Percentiles rank a stretch among this genome's conserved stretches.
phyloP scores from a whole-genome alignment of 23 red algal genomes.

The Gracilaria gracilis region DNA sequence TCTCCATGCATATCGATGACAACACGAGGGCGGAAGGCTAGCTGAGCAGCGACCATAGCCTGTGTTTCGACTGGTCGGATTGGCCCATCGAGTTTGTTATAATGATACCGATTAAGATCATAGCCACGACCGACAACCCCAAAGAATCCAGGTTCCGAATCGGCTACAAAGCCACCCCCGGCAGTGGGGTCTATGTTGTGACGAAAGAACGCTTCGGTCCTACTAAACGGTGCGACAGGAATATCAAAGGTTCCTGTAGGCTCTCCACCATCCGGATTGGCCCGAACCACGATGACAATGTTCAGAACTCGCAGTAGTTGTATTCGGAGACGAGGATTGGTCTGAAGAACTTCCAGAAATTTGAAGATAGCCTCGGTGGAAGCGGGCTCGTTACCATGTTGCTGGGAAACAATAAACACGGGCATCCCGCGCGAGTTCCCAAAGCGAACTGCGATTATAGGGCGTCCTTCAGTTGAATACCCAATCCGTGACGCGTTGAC shows the following conservation, averaged over 20 bases:
- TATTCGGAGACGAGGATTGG: not conserved
- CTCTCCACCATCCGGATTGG: slow-evolving; percentile 14
- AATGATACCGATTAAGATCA: slow-evolving; percentile 22
- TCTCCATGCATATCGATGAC: slow-evolving; percentile 16
- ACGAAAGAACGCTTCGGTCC: not conserved
- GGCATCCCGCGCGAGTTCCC: not conserved
- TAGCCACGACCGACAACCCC: slow-evolving; percentile 15
- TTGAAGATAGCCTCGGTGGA: slow-evolving; percentile 16
- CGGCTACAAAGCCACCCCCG: slow-evolving; percentile 5
- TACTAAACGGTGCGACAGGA: not conserved
- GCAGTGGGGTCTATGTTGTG: slow-evolving; percentile 13
- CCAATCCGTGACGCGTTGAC: slow-evolving; percentile 2
- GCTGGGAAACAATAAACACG: not conserved
- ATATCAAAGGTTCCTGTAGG: not conserved
- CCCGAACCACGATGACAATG: not conserved
- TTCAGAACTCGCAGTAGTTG: not conserved
- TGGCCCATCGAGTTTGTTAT: not conserved
- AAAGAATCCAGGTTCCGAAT: slow-evolving; percentile 14
- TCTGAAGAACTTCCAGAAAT: not conserved
- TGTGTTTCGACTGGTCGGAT: slow-evolving; percentile 22
- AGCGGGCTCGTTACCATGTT: slow-evolving; percentile 25
- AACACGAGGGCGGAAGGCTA: slow-evolving; percentile 4
- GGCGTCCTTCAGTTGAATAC: slow-evolving; percentile 4
- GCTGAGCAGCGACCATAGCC: not conserved
- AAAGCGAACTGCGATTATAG: not conserved